Evolutionary conservation across 495 filamentous ascomycete species (phyloP).

Genomic region (Penicillium longicatenatum): DNA sequence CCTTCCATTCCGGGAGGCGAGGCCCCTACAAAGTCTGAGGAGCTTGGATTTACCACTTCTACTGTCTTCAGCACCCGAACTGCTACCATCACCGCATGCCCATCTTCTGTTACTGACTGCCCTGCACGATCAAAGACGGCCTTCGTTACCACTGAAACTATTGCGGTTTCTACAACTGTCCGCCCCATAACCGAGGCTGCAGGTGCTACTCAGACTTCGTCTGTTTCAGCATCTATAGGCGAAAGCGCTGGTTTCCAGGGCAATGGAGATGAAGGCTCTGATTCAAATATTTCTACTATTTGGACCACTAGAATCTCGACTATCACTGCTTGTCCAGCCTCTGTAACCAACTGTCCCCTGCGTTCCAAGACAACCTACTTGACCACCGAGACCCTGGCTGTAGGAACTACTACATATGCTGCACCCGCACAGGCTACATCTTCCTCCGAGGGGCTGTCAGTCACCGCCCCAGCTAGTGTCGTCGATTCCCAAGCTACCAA

Average conservation of each 20-base stretch:
- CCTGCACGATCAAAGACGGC: slow-evolving; percentile 1
- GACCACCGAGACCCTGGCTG: slow-evolving; percentile 8
- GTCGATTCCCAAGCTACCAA: not conserved
- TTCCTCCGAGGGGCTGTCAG: not conserved
- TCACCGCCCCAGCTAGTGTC: not conserved
- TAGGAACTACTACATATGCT: slow-evolving; percentile 10
- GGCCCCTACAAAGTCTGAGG: not conserved
- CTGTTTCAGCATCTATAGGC: not conserved
- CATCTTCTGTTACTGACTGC: slow-evolving; percentile 2
- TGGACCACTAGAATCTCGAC: slow-evolving; percentile 7
- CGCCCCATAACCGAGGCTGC: slow-evolving; percentile 1
- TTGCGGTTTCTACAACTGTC: not conserved
- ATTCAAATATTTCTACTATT: slow-evolving; percentile 11
- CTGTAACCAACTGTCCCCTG: slow-evolving; percentile 14
- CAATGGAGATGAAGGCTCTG: not conserved
- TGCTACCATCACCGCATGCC: slow-evolving; percentile 4
- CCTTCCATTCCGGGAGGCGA: not conserved
- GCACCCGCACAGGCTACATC: not conserved
- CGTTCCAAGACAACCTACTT: slow-evolving; percentile 8
- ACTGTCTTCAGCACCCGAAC: slow-evolving; percentile 8
- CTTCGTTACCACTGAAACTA: not conserved
- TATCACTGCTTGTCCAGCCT: slow-evolving; percentile 7
- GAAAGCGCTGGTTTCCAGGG: not conserved
- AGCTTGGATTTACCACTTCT: not conserved
- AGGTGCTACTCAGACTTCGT: slow-evolving; percentile 3